A percentile compares a stretch with the other conserved stretches of the same genome.
Conservation (phyloP, 495 filamentous ascomycete genomes). For the Neurospora tetraspora region DNA sequence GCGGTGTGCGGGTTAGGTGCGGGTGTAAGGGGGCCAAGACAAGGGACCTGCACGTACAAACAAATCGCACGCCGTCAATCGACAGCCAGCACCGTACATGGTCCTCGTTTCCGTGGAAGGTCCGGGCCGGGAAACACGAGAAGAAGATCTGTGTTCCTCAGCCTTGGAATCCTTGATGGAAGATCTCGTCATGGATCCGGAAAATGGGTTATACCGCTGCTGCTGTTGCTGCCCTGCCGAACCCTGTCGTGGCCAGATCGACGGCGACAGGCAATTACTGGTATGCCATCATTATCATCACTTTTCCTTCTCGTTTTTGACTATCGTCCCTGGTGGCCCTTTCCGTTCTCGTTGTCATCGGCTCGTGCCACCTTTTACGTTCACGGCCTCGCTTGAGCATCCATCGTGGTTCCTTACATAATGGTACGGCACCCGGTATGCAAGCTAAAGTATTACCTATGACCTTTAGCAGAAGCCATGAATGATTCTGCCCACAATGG, state of each 20-base stretch:
- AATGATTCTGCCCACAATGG: neutral
- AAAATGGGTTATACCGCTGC: neutral
- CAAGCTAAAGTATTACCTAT: neutral
- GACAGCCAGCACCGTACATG: neutral
- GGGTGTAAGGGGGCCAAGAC: neutral
- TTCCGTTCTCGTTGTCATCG: neutral
- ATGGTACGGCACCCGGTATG: neutral
- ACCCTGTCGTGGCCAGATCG: neutral
- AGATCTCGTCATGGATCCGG: neutral
- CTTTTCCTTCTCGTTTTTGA: neutral
- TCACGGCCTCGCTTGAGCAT: neutral
- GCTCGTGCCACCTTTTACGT: neutral
- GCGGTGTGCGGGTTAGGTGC: constrained; percentile 4
- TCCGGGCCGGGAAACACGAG: neutral
- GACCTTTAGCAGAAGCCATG: neutral
- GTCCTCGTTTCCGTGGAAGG: neutral
- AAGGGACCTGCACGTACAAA: neutral
- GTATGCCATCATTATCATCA: neutral
- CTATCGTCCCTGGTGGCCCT: neutral
- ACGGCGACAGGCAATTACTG: neutral
- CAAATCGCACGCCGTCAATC: neutral
- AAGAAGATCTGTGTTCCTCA: neutral
- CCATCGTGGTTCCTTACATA: neutral
- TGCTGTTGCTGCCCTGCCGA: neutral
- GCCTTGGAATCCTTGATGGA: neutral